These are phyloP conservation scores for Dipodascopsis tothii DNA, from an alignment of 805 yeast genomes.

Conservation along the genomic window DNA sequence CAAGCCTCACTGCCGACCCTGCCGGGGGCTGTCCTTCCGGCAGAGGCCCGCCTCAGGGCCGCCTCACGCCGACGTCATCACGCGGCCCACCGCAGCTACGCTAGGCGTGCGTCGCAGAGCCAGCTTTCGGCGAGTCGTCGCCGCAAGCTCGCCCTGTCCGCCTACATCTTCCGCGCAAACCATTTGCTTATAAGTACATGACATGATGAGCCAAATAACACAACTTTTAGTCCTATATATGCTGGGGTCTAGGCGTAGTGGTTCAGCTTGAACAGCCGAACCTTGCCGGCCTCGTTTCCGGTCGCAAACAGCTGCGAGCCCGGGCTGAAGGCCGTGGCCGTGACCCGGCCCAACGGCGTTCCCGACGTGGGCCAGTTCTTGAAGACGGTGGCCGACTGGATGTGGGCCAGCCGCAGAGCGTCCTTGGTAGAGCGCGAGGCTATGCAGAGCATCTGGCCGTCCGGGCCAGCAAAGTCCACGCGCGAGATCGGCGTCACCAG, in stretches of 20 bases:
- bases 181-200: too few relatives aligned
- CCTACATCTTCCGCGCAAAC: too few relatives aligned
- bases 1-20: too few relatives aligned
- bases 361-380: slow-evolving; percentile 96
- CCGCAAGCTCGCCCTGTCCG: too few relatives aligned
- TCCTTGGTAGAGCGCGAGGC: slow-evolving; percentile 82
- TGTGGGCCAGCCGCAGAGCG: slow-evolving; percentile 75
- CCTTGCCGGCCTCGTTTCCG: slow-evolving; percentile 87
- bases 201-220: too few relatives aligned
- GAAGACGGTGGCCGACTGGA: slow-evolving; percentile 80
- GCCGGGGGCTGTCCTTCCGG: too few relatives aligned
- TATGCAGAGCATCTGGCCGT: slow-evolving; percentile 81
- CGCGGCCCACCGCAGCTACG: too few relatives aligned
- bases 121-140: too few relatives aligned
- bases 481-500: slow-evolving; percentile 73
- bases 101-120: too few relatives aligned
- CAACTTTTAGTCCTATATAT: too few relatives aligned
- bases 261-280: slow-evolving; percentile 78
- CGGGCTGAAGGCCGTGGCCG: slow-evolving; percentile 71
- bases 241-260: slow-evolving; percentile 47
- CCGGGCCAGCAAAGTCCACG: slow-evolving; percentile 59
- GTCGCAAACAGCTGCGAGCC: slow-evolving; percentile 74
- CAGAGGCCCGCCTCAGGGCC: too few relatives aligned
- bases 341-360: slow-evolving; percentile 93
- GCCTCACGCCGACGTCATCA: too few relatives aligned